Conservation (phyloP, 2,329 filamentous ascomycete species). For the Hypocreales sp. region DNA sequence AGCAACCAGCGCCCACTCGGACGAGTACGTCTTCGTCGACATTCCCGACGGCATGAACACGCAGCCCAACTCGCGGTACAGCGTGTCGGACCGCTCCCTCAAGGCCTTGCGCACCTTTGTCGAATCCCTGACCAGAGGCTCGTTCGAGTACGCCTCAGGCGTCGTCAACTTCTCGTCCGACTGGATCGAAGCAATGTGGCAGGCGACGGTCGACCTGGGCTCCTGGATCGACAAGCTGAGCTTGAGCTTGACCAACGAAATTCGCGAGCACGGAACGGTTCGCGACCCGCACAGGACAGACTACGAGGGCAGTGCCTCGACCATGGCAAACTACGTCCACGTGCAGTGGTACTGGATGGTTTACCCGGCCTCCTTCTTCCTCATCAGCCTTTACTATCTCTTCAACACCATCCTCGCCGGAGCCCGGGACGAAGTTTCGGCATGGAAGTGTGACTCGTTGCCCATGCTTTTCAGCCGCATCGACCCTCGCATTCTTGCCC, state of each 20-base stretch:
- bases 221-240: constrained; percentile 17
- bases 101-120: constrained; percentile 15
- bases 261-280: constrained; percentile 15
- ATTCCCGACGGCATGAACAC: constrained; percentile 14
- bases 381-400: constrained; percentile 18
- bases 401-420: constrained; percentile 18
- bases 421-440: constrained; percentile 17
- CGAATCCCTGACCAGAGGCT: constrained; percentile 14
- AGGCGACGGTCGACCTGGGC: constrained; percentile 13
- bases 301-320: constrained; percentile 14
- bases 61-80: constrained; percentile 11
- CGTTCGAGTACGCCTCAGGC: constrained; percentile 12
- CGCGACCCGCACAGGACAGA: constrained; percentile 3
- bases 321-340: constrained; percentile 14
- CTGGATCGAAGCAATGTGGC: constrained; percentile 21
- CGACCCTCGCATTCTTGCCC: constrained; percentile 15
- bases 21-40: constrained; percentile 17
- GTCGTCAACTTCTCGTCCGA: constrained; percentile 19
- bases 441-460: constrained; percentile 21
- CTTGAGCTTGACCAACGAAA: constrained; percentile 18
- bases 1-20: constrained; percentile 9
- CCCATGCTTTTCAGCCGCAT: constrained; percentile 23
- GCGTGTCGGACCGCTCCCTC: constrained; percentile 16
- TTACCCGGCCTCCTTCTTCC: constrained; percentile 17
- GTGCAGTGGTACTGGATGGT: constrained; percentile 21